phyloP scores from a whole-genome alignment of 1,284 basidiomycete genomes.

The Pseudozyma sp. region DNA sequence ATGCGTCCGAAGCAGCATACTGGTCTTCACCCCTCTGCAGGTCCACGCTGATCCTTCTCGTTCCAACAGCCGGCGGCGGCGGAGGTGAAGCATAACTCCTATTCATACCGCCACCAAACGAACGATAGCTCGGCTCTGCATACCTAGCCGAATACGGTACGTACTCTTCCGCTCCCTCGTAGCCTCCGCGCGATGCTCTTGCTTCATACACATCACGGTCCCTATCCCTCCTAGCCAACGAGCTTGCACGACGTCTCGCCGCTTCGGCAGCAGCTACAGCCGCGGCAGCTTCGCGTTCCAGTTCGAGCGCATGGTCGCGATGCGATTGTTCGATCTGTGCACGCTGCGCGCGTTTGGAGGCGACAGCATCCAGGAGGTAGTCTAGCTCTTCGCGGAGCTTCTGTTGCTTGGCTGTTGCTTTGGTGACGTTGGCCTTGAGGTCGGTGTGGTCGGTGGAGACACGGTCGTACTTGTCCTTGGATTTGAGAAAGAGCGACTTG shows the following conservation, averaged over 20 bases:
- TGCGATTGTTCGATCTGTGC: slow-evolving; percentile 32
- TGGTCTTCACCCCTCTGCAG: slow-evolving; percentile 18
- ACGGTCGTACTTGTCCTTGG: slow-evolving; percentile 55
- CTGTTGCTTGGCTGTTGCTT: slow-evolving; percentile 37
- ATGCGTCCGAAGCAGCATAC: slow-evolving; percentile 19
- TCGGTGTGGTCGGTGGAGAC: slow-evolving; percentile 50
- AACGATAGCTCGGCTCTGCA: slow-evolving; percentile 23
- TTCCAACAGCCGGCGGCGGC: slow-evolving; percentile 3
- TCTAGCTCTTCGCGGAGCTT: slow-evolving; percentile 53
- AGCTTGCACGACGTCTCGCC: slow-evolving; percentile 22
- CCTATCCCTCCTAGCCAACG: slow-evolving; percentile 7
- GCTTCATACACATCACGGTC: slow-evolving; percentile 25
- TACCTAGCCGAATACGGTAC: slow-evolving; percentile 25
- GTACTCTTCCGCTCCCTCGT: slow-evolving; percentile 18
- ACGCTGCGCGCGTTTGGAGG: slow-evolving; percentile 26
- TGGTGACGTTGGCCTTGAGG: slow-evolving; percentile 28
- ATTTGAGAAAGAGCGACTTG: slow-evolving; percentile 52
- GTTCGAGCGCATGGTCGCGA: slow-evolving; percentile 28
- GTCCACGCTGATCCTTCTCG: neutral
- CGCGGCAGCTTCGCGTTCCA: slow-evolving; percentile 40
- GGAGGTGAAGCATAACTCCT: slow-evolving; percentile 25
- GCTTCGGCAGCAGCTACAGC: slow-evolving; percentile 36
- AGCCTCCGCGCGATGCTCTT: slow-evolving; percentile 6
- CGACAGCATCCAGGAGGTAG: slow-evolving; percentile 46
- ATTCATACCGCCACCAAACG: slow-evolving; percentile 16